These are phyloP conservation scores for Cryphonectria japonica DNA, from an alignment of 2,329 filamentous ascomycete species.

Conservation along the genomic window DNA sequence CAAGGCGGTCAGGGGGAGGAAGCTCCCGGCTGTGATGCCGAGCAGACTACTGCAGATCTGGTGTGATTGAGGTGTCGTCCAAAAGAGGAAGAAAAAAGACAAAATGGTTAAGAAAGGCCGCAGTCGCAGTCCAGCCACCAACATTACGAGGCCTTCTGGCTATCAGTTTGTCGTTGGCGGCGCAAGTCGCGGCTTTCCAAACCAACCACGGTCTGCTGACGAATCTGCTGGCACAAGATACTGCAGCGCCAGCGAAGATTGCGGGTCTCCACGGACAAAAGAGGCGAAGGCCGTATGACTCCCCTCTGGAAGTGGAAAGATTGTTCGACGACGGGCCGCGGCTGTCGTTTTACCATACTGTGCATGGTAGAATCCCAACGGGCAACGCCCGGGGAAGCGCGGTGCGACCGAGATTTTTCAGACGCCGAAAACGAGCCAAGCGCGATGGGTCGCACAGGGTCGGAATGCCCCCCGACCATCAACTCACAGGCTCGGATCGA, in stretches of 20 bases:
- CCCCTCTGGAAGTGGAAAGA: constrained; percentile 18
- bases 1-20: constrained; percentile 25
- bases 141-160: constrained; percentile 18
- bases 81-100: background rate
- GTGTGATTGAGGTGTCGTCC: constrained; percentile 10
- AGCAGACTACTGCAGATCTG: constrained; percentile 18
- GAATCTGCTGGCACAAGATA: constrained; percentile 15
- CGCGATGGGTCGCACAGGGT: constrained; percentile 21
- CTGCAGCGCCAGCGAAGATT: constrained; percentile 24
- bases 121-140: constrained; percentile 27
- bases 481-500: constrained; percentile 18
- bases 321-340: constrained; percentile 16
- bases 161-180: background rate
- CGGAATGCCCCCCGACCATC: constrained; percentile 18
- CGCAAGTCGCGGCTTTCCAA: constrained; percentile 20
- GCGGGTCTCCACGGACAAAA: constrained; percentile 24
- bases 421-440: constrained; percentile 21
- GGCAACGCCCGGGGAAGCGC: constrained; percentile 19
- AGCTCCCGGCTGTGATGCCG: constrained; percentile 16
- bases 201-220: constrained; percentile 7
- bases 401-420: constrained; percentile 29
- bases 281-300: constrained; percentile 20
- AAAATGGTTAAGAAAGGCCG: constrained; percentile 3
- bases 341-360: constrained; percentile 13
- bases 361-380: background rate